Base-by-base conservation (phyloP, 441 rosid genomes). In the Gossypium laxum region DNA sequence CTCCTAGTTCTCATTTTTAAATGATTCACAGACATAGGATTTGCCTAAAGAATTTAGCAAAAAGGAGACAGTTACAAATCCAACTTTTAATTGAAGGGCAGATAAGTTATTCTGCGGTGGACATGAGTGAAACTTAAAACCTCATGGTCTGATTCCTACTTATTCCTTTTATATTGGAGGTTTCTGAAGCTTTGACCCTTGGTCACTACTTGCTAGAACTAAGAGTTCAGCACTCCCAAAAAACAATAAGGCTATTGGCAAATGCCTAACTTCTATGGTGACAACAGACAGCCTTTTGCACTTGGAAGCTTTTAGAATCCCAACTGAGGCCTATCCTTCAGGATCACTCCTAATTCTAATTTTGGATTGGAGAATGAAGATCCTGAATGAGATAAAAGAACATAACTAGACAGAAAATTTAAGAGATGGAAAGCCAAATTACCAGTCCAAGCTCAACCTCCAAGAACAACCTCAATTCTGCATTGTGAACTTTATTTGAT, bases 401-500 rank as follows among this genome's bases (percentile, higher is more conserved):
- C 1, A 47, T 22, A 21, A 52, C 4, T 43, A 5, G 63, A 62
- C 5, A 51, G 55, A 51, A 66, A 55, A 50, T 56, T 59, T 7
- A 17, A 69, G 7, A 21, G 38, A 26, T 3, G 67, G 67, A 72
- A 69, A 60, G 70, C 48, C 59, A 62, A 21, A 72, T 76, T 81
- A 85, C 88, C 82, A 51, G 81, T 65, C 86, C 86, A 60, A 73
- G 72, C 66, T 85, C 83, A 18, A 83, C 81, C 75, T 85, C 88
- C 77, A 85, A 75, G 76, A 82, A 83, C 75, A 85, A 69, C 77
- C 83, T 85, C 41, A 85, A 52, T 48, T 85, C 88, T 1, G 88
- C 84, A 74, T 76, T 81, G 50, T 81, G 81, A 58, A 64, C 82
- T 76, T 84, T 82, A 78, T 75, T 80, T 66, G 82, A 80, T 58